Evolutionary conservation across 108 stramenopile genomes (phyloP), one percentile per base, ranked within the genome.

Genomic region (Cyclotella choctawhatcheeana): DNA sequence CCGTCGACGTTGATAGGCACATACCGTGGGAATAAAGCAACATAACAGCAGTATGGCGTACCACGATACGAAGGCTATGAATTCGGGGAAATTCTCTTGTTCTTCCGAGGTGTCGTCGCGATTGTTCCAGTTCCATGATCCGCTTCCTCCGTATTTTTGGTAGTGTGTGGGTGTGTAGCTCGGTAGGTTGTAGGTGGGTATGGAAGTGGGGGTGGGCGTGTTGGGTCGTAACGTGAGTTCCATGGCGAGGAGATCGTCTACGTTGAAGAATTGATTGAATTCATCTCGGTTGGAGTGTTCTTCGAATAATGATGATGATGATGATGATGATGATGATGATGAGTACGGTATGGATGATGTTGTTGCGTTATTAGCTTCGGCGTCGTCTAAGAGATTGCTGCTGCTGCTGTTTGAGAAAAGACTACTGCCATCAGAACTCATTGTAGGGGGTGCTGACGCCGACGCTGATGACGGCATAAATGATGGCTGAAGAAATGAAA

Each of bases 11-110:
- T 87, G 82, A 64, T 84, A 88, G 21, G 85, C 87, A 43, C 81
- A 87, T 30, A 70, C 74, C n/a, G 88, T 86, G 50, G 91, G 91
- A 0, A 89, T 51, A 37, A 92, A 40, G 69, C 91, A 92, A 66
- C 91, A 92, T 6, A 85, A 25, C 12, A 92, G 73, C 48, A 92
- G 52, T 24, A 85, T 85, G 32, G 83, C 33, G 51, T 92, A 92
- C 91, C 88, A 92, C 22, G 79, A 35, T 20, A 88, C 37, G 64
- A 89, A 92, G 59, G 83, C 82, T 14, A 87, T 71, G 79, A 89
- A 87, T 62, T 92, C 83, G 27, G 29, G 29, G n/a, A 56, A 56
- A 30, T 56, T 56, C 12, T 14, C 55, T 56, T 10, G 2, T 30
- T 56, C 55, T 30, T 18, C 4, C 21, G 51, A 52, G 51, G 51